phyloP scores from a whole-genome alignment of 441 rosid species.

The Arabidopsis lyrata region DNA sequence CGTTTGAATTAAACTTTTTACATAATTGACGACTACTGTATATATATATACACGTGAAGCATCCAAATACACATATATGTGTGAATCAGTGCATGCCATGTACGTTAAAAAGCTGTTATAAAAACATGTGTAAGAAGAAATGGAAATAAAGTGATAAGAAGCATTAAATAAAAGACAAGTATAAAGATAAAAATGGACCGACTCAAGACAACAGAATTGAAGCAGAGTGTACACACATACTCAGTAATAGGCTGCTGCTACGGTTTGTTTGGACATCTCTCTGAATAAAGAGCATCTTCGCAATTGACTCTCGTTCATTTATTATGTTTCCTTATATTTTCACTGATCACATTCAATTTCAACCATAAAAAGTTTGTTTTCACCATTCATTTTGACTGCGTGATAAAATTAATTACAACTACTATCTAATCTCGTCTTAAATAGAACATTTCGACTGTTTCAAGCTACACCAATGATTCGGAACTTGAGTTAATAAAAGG shows the following conservation, averaged over 20 bases:
- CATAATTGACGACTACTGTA: not conserved
- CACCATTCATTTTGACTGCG: not conserved
- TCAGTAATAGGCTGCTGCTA: conserved; percentile 33
- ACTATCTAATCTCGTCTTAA: not conserved
- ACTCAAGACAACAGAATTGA: conserved; percentile 1
- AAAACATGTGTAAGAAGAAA: conserved; percentile 33
- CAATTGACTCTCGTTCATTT: conserved; percentile 23
- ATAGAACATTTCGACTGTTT: not conserved
- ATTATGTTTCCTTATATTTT: conserved; percentile 21
- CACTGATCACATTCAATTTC: conserved; percentile 29
- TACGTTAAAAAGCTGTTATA: conserved; percentile 37
- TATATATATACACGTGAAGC: conserved; percentile 35
- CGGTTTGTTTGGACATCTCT: conserved; percentile 30
- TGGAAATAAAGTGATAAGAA: conserved; percentile 25
- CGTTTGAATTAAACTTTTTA: conserved; percentile 20
- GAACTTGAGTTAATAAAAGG: not conserved
- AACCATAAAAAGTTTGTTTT: not conserved
- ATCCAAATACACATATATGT: conserved; percentile 10
- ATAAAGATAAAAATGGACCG: conserved; percentile 30
- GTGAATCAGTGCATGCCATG: conserved; percentile 45
- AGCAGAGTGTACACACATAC: conserved; percentile 17
- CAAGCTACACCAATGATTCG: conserved; percentile 5
- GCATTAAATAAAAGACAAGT: conserved; percentile 7
- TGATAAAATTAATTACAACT: not conserved
- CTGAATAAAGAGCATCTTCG: conserved; percentile 25